A percentile compares a stretch with the other conserved stretches of the same genome.
Evolutionary conservation across 306 rosid species (phyloP).

Genomic region (Canavalia ensiformis): DNA sequence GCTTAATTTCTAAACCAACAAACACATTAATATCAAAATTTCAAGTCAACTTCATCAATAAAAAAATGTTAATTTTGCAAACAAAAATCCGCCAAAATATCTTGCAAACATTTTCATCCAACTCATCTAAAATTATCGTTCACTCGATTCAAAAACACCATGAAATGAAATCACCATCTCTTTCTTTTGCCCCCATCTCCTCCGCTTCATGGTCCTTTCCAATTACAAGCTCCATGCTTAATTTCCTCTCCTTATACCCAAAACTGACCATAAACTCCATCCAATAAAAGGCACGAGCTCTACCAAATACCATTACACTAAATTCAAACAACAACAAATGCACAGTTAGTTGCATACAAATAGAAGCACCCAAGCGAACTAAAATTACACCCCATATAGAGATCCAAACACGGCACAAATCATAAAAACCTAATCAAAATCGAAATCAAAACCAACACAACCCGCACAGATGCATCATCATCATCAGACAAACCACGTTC

Average conservation of each 20-base stretch:
- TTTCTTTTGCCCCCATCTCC: no score
- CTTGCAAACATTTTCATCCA: conserved; percentile 13
- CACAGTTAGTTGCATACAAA: conserved; percentile 16
- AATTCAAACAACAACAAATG: conserved; percentile 23
- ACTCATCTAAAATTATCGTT: not conserved
- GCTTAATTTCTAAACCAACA: not conserved
- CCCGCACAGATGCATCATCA: not conserved
- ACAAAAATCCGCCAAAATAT: conserved; percentile 4
- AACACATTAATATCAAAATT: not conserved
- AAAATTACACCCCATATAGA: not conserved
- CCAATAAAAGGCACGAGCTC: conserved; percentile 8
- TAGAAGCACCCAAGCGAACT: conserved; percentile 9
- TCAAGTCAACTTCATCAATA: not conserved
- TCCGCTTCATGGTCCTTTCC: no score
- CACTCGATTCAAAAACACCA: not conserved
- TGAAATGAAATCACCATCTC: conserved; percentile 18
- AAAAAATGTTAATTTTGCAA: not conserved
- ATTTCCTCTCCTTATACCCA: not conserved
- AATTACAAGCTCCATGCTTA: conserved; percentile 17
- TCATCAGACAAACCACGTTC: conserved; percentile 11
- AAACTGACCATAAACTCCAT: conserved; percentile 16
- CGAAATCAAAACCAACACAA: conserved; percentile 26
- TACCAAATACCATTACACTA: conserved; percentile 13
- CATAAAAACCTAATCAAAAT: not conserved
- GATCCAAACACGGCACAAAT: conserved; percentile 32